phyloP scores from a whole-genome alignment of 192 early-diverging fungal species.

The Entomortierella chlamydospora region DNA sequence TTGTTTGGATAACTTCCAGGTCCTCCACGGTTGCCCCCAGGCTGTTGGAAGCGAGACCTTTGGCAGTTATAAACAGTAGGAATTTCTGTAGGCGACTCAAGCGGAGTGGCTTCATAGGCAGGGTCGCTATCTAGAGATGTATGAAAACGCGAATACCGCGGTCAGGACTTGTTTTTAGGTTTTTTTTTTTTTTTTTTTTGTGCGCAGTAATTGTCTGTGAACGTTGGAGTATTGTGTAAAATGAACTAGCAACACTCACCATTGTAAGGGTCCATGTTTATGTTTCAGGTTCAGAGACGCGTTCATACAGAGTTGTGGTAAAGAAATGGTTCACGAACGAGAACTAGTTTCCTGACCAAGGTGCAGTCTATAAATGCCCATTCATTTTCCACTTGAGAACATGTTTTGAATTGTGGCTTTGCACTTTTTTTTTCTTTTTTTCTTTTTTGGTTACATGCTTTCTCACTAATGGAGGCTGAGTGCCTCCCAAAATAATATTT shows the following conservation, averaged over 20 bases:
- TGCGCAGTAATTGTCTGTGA: no score
- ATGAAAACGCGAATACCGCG: neutral
- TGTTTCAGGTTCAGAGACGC: neutral
- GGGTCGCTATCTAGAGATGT: constrained; percentile 53
- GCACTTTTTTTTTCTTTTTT: no score
- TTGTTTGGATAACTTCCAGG: neutral
- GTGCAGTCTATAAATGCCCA: no score
- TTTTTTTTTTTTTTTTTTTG: neutral
- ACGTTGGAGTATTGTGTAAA: neutral
- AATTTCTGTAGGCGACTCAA: constrained; percentile 56
- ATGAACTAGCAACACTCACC: constrained; percentile 2
- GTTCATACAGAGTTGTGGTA: neutral
- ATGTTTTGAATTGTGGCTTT: constrained; percentile 46
- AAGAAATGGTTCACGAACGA: neutral
- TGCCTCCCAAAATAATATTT: no score
- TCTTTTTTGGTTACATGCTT: no score
- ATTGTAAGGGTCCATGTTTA: constrained; percentile 37
- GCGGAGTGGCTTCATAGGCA: constrained; percentile 54
- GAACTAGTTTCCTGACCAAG: no score
- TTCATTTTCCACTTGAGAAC: no score
- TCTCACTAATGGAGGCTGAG: neutral
- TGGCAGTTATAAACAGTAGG: constrained; percentile 57
- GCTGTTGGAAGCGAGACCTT: constrained; percentile 29
- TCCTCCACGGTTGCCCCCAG: constrained; percentile 9
- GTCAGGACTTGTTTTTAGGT: neutral